These are phyloP conservation scores for Lyophyllum shimeji DNA, from an alignment of 768 basidiomycete genomes.

Conservation along the genomic window DNA sequence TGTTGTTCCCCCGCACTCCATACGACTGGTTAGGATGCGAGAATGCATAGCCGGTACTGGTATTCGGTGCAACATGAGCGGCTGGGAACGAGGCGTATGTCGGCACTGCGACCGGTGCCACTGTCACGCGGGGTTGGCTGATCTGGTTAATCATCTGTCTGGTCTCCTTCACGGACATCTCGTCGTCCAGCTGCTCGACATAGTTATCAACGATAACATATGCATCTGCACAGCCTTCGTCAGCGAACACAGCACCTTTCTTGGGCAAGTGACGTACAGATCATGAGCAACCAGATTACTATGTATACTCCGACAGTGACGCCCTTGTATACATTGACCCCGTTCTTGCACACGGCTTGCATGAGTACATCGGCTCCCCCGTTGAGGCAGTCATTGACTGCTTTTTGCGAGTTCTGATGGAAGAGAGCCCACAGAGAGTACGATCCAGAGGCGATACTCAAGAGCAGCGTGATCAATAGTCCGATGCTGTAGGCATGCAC, in stretches of 20 bases:
- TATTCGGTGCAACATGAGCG: conserved; percentile 4
- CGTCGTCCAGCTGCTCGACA: conserved; percentile 52
- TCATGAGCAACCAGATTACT: conserved; percentile 51
- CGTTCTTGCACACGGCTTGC: conserved; percentile 40
- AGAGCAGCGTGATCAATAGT: conserved; percentile 43
- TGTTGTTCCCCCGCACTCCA: conserved; percentile 16
- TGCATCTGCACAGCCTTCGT: conserved; percentile 34
- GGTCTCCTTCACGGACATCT: conserved; percentile 33
- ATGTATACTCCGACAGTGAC: conserved; percentile 44
- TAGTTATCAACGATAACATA: conserved; percentile 54
- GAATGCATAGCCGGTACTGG: conserved; percentile 16
- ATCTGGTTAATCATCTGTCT: conserved; percentile 22
- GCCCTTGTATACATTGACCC: conserved; percentile 41
- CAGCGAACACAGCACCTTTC: not conserved
- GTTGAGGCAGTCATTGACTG: conserved; percentile 39
- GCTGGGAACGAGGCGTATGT: conserved; percentile 15
- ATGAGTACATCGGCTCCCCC: conserved; percentile 26
- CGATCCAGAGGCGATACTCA: conserved; percentile 47
- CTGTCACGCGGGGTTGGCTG: conserved; percentile 16
- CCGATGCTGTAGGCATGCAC: conserved; percentile 43
- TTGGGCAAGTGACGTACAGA: conserved; percentile 41
- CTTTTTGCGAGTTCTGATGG: conserved; percentile 36
- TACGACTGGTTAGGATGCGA: conserved; percentile 15
- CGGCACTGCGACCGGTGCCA: conserved; percentile 24
- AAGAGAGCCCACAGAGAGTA: conserved; percentile 50